These are phyloP conservation scores for Phalaenopsis equestris DNA, from an alignment of 106 monocot genomes.

Conservation along the genomic window DNA sequence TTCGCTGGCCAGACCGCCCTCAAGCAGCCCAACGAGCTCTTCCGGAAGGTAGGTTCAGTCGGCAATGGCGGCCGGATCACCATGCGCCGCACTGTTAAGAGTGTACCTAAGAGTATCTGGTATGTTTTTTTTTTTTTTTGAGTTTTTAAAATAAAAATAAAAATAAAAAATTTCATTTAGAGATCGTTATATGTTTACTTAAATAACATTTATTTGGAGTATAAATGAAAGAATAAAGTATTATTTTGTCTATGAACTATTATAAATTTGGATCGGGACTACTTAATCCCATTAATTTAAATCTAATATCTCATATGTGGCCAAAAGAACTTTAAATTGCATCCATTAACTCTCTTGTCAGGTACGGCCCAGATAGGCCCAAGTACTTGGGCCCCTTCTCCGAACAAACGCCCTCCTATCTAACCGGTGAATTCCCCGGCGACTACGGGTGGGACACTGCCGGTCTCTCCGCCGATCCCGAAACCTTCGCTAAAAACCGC, in stretches of 20 bases:
- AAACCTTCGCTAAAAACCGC: slow-evolving; percentile 68
- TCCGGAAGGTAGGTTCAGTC: slow-evolving; percentile 40
- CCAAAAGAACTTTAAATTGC: not conserved
- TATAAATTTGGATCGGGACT: no score
- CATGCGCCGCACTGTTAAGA: slow-evolving; percentile 89
- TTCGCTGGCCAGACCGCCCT: slow-evolving; percentile 61
- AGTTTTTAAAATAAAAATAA: no score
- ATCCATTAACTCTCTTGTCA: not conserved
- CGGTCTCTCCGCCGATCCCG: slow-evolving; percentile 64
- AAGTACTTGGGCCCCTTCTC: slow-evolving; percentile 78
- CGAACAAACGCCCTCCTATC: slow-evolving; percentile 69
- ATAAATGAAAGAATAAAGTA: no score
- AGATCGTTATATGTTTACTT: no score
- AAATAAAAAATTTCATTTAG: no score
- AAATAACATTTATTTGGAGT: no score
- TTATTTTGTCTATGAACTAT: no score
- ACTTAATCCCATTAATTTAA: no score
- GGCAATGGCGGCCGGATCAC: slow-evolving; percentile 52
- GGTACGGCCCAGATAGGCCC: slow-evolving; percentile 70
- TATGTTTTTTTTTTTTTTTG: not conserved
- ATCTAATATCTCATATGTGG: no score
- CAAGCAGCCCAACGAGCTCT: slow-evolving; percentile 42
- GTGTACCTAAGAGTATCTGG: slow-evolving; percentile 80
- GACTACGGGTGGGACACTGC: slow-evolving; percentile 85
- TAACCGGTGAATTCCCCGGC: slow-evolving; percentile 73